A percentile compares a stretch with the other conserved stretches of the same genome.
Conservation (phyloP, 331 rosid species). For the Spiraea crenata region DNA sequence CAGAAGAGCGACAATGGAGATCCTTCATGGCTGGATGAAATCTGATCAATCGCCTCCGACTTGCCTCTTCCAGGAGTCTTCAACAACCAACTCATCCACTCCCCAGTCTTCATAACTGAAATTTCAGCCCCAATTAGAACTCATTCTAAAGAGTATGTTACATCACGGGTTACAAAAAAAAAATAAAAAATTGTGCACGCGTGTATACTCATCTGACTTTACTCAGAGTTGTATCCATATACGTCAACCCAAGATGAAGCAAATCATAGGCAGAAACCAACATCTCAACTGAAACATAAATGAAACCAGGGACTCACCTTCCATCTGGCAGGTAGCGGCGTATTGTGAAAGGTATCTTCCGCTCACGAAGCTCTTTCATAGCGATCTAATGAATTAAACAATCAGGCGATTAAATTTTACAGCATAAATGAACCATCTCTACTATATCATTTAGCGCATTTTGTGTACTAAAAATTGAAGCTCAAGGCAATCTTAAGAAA, state of each 20-base stretch:
- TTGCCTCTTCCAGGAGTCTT: slow-evolving; percentile 99
- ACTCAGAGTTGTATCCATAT: background rate
- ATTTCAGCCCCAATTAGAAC: background rate
- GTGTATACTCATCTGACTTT: background rate
- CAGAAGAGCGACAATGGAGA: background rate
- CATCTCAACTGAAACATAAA: background rate
- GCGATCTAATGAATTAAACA: slow-evolving; percentile 58
- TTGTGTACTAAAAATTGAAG: background rate
- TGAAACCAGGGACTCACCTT: slow-evolving; percentile 47
- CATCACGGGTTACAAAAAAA: background rate
- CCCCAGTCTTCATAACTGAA: slow-evolving; percentile 97
- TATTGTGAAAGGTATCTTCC: slow-evolving; percentile 91
- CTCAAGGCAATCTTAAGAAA: too few species aligned
- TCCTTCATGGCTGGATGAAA: background rate
- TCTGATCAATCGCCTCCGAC: slow-evolving; percentile 78
- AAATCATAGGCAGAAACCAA: background rate
- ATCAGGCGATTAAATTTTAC: slow-evolving; percentile 5
- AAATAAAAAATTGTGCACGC: background rate
- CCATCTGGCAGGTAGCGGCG: slow-evolving; percentile 98
- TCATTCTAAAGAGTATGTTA: background rate
- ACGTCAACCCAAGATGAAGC: background rate
- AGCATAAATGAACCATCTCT: background rate
- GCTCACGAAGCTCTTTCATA: slow-evolving; percentile 93
- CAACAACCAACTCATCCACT: slow-evolving; percentile 91
- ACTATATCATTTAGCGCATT: background rate